A percentile compares a stretch with the other conserved stretches of the same genome.
These are phyloP conservation scores for Exobasidium cylindrosporum DNA, from an alignment of 1,284 basidiomycete genomes.

Conservation along the genomic window DNA sequence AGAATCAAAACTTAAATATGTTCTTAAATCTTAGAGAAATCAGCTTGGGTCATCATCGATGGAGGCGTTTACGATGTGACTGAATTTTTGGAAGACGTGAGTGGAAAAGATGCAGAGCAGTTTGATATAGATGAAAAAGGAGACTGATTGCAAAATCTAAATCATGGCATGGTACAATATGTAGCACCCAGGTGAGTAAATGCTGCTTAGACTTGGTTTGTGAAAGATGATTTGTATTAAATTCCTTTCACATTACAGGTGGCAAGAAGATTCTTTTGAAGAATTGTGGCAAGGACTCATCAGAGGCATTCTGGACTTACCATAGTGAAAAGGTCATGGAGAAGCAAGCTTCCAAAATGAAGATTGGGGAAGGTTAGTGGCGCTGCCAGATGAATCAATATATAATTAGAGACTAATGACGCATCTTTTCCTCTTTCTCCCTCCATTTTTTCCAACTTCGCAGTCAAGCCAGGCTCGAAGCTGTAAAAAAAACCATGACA, in stretches of 20 bases:
- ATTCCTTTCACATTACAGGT: slow-evolving; percentile 18
- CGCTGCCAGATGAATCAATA: background rate
- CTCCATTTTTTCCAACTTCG: background rate
- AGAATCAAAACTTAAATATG: background rate
- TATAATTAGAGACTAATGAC: background rate
- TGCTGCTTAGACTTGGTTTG: too few relatives aligned
- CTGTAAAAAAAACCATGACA: too few relatives aligned
- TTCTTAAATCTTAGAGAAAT: slow-evolving; percentile 37
- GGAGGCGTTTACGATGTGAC: slow-evolving; percentile 54
- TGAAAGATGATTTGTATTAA: too few relatives aligned
- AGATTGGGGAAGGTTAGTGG: slow-evolving; percentile 48
- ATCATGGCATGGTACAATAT: background rate
- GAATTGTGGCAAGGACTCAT: slow-evolving; percentile 52
- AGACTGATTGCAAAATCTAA: background rate
- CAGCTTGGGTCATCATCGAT: slow-evolving; percentile 51
- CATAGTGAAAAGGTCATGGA: slow-evolving; percentile 50
- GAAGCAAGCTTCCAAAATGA: slow-evolving; percentile 35
- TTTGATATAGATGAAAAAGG: background rate
- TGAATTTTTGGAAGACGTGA: slow-evolving; percentile 52
- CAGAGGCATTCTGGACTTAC: slow-evolving; percentile 51
- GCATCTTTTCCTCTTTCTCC: background rate
- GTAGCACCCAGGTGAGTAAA: slow-evolving; percentile 36
- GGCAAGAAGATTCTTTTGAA: slow-evolving; percentile 53
- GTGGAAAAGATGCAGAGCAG: slow-evolving; percentile 11
- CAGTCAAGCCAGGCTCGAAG: slow-evolving; percentile 9